These are phyloP conservation scores for Apiotrichum sp. DNA, from an alignment of 1,284 basidiomycete genomes.

Conservation along the genomic window DNA sequence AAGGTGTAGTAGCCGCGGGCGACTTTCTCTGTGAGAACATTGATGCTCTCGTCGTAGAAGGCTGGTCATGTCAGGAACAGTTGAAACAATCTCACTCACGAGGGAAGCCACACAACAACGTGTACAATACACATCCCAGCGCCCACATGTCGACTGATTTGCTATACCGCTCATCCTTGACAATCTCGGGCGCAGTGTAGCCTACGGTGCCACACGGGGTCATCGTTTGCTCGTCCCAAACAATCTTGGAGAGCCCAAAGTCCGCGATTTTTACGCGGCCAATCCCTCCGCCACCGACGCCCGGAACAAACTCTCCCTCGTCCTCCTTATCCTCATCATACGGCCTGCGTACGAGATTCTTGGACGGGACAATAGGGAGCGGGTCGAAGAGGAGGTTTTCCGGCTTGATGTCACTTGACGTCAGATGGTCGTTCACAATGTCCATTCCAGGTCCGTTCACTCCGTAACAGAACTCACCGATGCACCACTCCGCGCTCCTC, in stretches of 20 bases:
- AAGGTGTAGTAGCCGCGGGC: conserved; percentile 97
- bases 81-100: conserved; percentile 46
- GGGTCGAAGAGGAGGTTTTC: conserved; percentile 94
- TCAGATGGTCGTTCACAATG: no score
- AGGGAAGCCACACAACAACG: conserved; percentile 95
- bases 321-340: conserved; percentile 99
- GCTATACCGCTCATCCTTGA: conserved; percentile 97
- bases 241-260: conserved; percentile 95
- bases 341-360: conserved; percentile 65
- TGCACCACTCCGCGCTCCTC: conserved; percentile 91
- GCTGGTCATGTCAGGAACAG: conserved; percentile 49
- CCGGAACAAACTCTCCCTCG: conserved; percentile 89
- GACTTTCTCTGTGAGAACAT: conserved; percentile 96
- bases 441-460: no score
- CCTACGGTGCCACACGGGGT: conserved; percentile 99
- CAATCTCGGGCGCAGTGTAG: conserved; percentile 98
- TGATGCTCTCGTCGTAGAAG: conserved; percentile 99
- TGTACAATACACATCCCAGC: conserved; percentile 95
- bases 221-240: conserved; percentile 99
- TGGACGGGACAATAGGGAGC: conserved; percentile 87
- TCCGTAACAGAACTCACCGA: background rate
- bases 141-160: conserved; percentile 99
- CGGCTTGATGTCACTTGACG: conserved; percentile 87
- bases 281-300: conserved; percentile 92
- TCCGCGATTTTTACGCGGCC: conserved; percentile 98